Base-by-base conservation (phyloP, 2,329 filamentous ascomycete genomes). In the Pseudopithomyces chartarum region DNA sequence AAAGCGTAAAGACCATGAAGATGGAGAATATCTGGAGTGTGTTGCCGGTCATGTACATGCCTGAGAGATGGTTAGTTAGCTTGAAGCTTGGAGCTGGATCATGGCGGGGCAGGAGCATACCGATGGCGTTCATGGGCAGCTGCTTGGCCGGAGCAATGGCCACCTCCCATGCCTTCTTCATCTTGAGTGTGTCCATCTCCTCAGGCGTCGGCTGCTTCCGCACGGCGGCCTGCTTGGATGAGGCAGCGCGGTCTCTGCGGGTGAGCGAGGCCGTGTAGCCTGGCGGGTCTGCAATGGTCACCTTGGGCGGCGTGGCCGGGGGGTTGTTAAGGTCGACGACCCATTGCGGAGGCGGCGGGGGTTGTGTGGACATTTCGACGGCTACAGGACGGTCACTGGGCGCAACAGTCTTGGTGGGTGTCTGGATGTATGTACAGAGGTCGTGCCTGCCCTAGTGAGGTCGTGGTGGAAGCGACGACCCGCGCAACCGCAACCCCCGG, bases 1-100 rank as follows among this genome's bases (percentile, higher is more conserved):
- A 99, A 44, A 96, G 88, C 90, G 97, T 98, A 70, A 94, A 93
- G 17, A 98, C 94, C 93, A 98, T 99, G 92, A 98, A 98, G 79
- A 99, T 98, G 78, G 90, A 96, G 82, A 99, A 99, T 65, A 99
- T 98, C 76, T 99, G 95, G 45, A 99, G 86, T 59, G 91, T 92
- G 80, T 98, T 99, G 70, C 95, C 95, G 32, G 94, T 96, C 95
- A 99, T 99, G 84, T 99, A 99, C 92, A 98, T 98, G 88, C 76
- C 75, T 78, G 26, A 6, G 29, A 53, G 15, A 56, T 54, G 23
- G 45, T 62, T 38, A 53, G 45, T 62, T 38, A 53, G 56, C 29
- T 20, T 33, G 26, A 36, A 39, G 4, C 15, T 47, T 3, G 34
- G 11, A 29, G n/a, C n/a, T 19, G 38, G 38, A 6, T 5, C n/a